Conservation (phyloP, 331 rosid species). For the Acacia pycnantha region DNA sequence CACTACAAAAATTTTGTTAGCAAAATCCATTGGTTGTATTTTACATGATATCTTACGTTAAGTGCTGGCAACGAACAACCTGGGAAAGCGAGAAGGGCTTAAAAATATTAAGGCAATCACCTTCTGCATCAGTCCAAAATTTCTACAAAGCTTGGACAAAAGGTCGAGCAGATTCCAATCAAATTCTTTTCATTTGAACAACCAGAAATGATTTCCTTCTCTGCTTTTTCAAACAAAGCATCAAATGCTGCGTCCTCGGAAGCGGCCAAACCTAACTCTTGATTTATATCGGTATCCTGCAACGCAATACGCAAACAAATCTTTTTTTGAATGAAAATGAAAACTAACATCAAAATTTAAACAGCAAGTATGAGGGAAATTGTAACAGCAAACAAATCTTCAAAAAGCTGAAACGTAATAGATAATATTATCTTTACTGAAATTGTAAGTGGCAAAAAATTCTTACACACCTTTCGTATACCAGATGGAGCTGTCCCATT, state of each 20-base stretch:
- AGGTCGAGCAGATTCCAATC: conserved; percentile 77
- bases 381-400: too few species aligned
- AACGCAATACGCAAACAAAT: conserved; percentile 19
- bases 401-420: neutral
- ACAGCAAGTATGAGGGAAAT: too few species aligned
- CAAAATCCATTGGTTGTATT: conserved; percentile 6
- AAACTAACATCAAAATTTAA: too few species aligned
- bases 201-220: conserved; percentile 85
- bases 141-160: conserved; percentile 86
- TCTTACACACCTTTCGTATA: conserved; percentile 49
- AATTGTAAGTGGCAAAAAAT: too few species aligned
- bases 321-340: neutral
- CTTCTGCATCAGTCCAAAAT: conserved; percentile 85
- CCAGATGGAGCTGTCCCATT: conserved; percentile 47
- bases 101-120: conserved; percentile 38
- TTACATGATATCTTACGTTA: conserved; percentile 5
- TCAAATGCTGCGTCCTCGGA: conserved; percentile 94
- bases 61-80: neutral
- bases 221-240: conserved; percentile 78
- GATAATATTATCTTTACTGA: conserved; percentile 15
- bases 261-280: conserved; percentile 91
- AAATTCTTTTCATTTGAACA: conserved; percentile 61
- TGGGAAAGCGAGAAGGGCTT: neutral
- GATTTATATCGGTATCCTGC: conserved; percentile 77
- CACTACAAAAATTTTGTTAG: conserved; percentile 4